phyloP scores from a whole-genome alignment of 2,329 filamentous ascomycete species.

The Xylaria sp. region DNA sequence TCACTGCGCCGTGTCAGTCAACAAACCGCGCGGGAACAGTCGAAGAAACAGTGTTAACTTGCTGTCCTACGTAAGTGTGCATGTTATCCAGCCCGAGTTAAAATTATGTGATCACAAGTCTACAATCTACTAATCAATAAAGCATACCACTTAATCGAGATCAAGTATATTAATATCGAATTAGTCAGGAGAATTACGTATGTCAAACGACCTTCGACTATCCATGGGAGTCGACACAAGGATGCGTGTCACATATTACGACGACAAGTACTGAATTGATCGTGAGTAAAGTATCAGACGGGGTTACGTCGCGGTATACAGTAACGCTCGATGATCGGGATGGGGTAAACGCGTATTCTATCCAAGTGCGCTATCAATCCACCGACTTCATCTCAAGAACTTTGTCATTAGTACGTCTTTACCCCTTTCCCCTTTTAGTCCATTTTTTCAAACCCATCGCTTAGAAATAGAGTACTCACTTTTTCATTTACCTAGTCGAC shows the following conservation, averaged over 20 bases:
- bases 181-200: slow-evolving; percentile 9
- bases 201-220: slow-evolving; percentile 2
- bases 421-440: background rate
- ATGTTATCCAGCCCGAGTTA: background rate
- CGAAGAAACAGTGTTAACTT: slow-evolving; percentile 23
- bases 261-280: background rate
- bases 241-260: slow-evolving; percentile 3
- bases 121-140: no score
- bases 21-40: slow-evolving; percentile 16
- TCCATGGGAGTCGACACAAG: slow-evolving; percentile 17
- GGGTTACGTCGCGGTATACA: background rate
- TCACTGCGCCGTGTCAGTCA: slow-evolving; percentile 10
- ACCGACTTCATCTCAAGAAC: slow-evolving; percentile 17
- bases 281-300: slow-evolving; percentile 11
- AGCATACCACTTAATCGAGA: background rate
- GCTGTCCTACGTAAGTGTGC: slow-evolving; percentile 20
- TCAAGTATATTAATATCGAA: background rate
- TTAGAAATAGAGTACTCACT: no score
- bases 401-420: background rate
- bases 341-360: slow-evolving; percentile 22
- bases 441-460: background rate
- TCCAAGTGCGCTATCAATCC: slow-evolving; percentile 25
- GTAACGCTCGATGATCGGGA: background rate
- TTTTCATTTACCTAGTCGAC: background rate
- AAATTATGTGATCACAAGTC: no score